phyloP scores from a whole-genome alignment of 2,329 filamentous ascomycete species.

The Alternaria burnsii region DNA sequence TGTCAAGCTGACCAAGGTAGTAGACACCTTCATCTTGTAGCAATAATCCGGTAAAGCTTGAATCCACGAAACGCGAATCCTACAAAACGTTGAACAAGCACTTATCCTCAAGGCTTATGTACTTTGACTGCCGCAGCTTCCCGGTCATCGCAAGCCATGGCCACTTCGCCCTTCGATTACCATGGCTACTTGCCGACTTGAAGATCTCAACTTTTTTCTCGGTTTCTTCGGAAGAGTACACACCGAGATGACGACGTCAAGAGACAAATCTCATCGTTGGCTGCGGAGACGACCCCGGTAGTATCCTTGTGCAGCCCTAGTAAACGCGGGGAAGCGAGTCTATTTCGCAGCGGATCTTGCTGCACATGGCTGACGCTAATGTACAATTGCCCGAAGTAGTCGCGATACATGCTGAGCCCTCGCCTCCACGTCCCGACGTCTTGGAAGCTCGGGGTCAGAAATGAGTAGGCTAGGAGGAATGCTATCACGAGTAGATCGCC shows the following conservation, averaged over 20 bases:
- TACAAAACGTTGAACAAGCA: not conserved
- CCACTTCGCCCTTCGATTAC: not conserved
- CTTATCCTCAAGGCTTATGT: not conserved
- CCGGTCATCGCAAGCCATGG: not conserved
- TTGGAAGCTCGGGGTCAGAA: not conserved
- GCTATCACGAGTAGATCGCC: not conserved
- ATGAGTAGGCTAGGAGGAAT: not conserved
- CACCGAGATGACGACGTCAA: conserved; percentile 21
- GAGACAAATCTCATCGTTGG: not conserved
- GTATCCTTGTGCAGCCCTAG: not conserved
- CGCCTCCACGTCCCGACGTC: conserved; percentile 4
- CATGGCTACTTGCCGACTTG: not conserved
- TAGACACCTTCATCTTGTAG: conserved; percentile 1
- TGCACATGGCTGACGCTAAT: conserved; percentile 8
- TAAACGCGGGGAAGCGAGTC: conserved; percentile 20
- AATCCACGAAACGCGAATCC: not conserved
- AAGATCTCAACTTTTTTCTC: not conserved
- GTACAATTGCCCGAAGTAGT: not conserved
- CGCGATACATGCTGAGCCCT: not conserved
- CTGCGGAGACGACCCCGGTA: not conserved
- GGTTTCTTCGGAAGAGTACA: conserved; percentile 8
- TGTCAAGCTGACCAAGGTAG: not conserved
- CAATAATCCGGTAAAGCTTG: not conserved
- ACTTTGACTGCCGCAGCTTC: not conserved
- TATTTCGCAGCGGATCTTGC: not conserved